Base-by-base conservation (phyloP, 2,329 filamentous ascomycete genomes). In the Lachnellula cervina region DNA sequence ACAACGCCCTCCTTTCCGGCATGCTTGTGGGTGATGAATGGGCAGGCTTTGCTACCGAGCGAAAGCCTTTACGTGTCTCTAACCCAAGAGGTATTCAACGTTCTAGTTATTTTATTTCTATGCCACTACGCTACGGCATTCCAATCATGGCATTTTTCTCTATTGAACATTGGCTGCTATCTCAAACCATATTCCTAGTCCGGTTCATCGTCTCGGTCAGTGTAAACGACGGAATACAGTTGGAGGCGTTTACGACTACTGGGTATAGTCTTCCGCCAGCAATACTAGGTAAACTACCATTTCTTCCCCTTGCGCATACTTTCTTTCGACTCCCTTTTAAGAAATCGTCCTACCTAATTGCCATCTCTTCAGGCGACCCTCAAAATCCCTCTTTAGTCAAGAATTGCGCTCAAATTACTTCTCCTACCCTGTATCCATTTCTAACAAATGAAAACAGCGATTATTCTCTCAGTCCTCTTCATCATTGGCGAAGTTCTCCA, bases 111-210 rank as follows among this genome's bases (percentile, higher is more conserved):
- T 71, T 61, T 32, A 65, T 74, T 14, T 65, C 65, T 6, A 35
- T 76, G 14, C 72, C 73, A 14, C 70, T 67, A 46, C 62, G 58
- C 51, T 74, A 71, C 57, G 64, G 62, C 5, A 32, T 74, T 3
- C 65, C 70, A 1, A 53, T 73, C 2, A 53, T 71, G 3, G 42
- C 58, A 5, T 23, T 61, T 2, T 68, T 63, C 1, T 62, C 57
- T 6, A 13, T 70, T 9, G 54, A 73, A 34, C 72, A 75, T 55
- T 75, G 72, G 72, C 62, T 73, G 5, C 59, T 70, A 5, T 74
- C 72, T 0, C 70, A 73, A 49, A 64, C 21, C 21, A 61, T 44
- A 25, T 74, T 1, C 74, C 71, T 60, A 55, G 72, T 0, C 67
- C 16, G 34, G 34, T 37, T 5, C 66, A 3, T 60, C 63, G 8